phyloP scores from a whole-genome alignment of 495 filamentous ascomycete species.

The Trichoderma reesei region DNA sequence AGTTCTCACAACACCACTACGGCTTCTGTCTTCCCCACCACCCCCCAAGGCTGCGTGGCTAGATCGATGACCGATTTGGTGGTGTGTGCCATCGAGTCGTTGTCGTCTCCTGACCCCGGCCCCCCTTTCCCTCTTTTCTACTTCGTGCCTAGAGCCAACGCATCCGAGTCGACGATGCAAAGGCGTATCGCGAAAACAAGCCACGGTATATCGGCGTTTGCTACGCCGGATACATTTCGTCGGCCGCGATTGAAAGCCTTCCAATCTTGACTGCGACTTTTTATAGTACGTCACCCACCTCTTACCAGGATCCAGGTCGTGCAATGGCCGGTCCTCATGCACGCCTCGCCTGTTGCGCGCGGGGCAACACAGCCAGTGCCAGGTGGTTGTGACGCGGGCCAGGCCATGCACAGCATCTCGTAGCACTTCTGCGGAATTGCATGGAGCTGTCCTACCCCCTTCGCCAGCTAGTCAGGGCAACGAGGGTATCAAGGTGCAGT shows the following conservation, averaged over 20 bases:
- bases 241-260: neutral
- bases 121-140: neutral
- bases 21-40: neutral
- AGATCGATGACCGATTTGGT: slow-evolving; percentile 8
- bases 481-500: neutral
- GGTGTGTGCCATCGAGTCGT: neutral
- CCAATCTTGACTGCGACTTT: neutral
- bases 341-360: neutral
- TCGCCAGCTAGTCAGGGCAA: neutral
- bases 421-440: neutral
- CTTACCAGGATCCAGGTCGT: slow-evolving; percentile 2
- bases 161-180: neutral
- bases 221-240: neutral
- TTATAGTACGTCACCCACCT: neutral
- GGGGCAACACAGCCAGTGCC: neutral
- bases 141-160: neutral
- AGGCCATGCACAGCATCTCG: neutral
- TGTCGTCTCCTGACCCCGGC: neutral
- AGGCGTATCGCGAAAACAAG: neutral
- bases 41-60: neutral
- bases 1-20: neutral
- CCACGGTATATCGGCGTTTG: neutral
- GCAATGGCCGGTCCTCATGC: neutral
- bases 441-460: neutral
- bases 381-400: neutral